phyloP scores from a whole-genome alignment of 331 rosid species.

The Malus hybrid region DNA sequence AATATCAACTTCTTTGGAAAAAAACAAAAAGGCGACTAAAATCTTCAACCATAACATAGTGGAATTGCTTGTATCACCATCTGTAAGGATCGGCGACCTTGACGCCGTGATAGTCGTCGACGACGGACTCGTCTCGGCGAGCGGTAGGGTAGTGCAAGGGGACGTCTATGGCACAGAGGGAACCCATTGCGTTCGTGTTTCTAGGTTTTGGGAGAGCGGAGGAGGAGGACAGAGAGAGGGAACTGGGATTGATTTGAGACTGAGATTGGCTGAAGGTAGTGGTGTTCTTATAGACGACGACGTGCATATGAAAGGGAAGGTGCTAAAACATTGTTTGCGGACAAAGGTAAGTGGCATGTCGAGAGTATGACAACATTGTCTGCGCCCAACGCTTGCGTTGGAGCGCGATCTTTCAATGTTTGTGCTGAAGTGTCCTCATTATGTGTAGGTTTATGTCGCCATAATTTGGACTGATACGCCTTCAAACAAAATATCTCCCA shows the following conservation, averaged over 20 bases:
- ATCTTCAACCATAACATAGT: background rate
- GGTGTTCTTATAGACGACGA: background rate
- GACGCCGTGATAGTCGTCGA: constrained; percentile 77
- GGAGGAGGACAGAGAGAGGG: background rate
- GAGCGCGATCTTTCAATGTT: background rate
- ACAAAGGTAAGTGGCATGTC: background rate
- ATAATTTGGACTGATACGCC: background rate
- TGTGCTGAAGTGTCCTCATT: background rate
- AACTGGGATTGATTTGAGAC: background rate
- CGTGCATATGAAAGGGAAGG: background rate
- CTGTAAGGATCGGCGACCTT: constrained; percentile 73
- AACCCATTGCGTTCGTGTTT: constrained; percentile 34
- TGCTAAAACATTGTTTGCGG: background rate
- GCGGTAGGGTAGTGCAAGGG: constrained; percentile 49
- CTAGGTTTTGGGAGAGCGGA: background rate
- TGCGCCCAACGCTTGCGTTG: background rate
- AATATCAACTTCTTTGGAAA: background rate
- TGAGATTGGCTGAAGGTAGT: background rate
- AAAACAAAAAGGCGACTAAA: background rate
- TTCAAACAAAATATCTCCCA: background rate
- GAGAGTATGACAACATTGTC: constrained; percentile 11
- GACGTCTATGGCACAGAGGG: constrained; percentile 27
- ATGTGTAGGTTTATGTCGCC: background rate
- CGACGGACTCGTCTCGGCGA: constrained; percentile 66
- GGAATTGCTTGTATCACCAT: constrained; percentile 27